Evolutionary conservation across 164 flowering plant species (phyloP).

Genomic region (Aristolochia californica): DNA sequence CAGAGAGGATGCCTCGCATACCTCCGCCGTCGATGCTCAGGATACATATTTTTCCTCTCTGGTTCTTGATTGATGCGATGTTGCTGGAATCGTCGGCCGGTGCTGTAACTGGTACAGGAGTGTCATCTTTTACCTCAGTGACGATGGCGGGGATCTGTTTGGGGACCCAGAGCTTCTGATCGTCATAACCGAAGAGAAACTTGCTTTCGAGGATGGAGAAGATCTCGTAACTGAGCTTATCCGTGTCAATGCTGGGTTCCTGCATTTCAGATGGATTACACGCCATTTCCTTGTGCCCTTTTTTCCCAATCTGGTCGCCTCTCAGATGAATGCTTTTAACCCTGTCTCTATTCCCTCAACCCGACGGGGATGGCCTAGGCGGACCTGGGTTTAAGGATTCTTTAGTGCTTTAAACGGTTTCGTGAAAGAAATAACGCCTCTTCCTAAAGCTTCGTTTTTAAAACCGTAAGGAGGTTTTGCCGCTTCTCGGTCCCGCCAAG

Average conservation of each 20-base stretch:
- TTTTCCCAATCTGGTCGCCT: no score
- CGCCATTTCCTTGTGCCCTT: constrained; percentile 9
- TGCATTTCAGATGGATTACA: constrained; percentile 28
- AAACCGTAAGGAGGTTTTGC: no score
- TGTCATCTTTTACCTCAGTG: background rate
- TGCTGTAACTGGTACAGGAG: background rate
- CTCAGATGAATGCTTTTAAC: no score
- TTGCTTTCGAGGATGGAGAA: constrained; percentile 78
- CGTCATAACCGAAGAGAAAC: constrained; percentile 74
- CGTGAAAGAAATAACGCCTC: no score
- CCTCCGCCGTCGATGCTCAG: constrained; percentile 86
- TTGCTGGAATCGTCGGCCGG: background rate
- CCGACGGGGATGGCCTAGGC: no score
- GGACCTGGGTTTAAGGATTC: no score
- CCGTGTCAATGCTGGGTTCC: constrained; percentile 74
- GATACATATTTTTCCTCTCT: constrained; percentile 79
- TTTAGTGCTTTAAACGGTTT: no score
- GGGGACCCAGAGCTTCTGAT: constrained; percentile 73
- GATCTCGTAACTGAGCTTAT: constrained; percentile 78
- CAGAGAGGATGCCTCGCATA: constrained; percentile 68
- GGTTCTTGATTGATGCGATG: constrained; percentile 47
- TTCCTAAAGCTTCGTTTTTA: no score
- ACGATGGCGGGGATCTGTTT: constrained; percentile 25
- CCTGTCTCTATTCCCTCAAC: background rate
- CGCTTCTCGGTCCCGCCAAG: no score